phyloP scores from a whole-genome alignment of 2,329 filamentous ascomycete species.

The Arthrobotrys sinensis region DNA sequence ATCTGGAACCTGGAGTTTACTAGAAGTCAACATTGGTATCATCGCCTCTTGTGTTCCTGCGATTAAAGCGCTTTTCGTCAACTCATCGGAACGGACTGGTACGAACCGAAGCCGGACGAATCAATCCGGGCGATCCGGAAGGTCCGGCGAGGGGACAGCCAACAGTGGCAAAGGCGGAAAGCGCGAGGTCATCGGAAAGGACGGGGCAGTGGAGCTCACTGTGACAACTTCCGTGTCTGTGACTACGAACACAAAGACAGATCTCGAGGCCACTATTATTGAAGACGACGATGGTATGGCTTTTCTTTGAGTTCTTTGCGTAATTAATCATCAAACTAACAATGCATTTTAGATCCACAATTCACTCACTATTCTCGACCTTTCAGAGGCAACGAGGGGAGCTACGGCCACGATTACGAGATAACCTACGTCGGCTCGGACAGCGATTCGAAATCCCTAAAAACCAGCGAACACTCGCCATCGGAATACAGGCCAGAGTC shows the following conservation, averaged over 20 bases:
- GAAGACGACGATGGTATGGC: slow-evolving; percentile 57
- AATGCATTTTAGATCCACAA: slow-evolving; percentile 28
- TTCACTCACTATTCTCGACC: slow-evolving; percentile 55
- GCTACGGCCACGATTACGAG: slow-evolving; percentile 54
- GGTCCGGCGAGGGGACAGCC: slow-evolving; percentile 27
- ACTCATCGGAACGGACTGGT: slow-evolving; percentile 30
- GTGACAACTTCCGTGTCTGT: slow-evolving; percentile 57
- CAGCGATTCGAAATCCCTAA: slow-evolving; percentile 55
- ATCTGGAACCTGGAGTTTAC: slow-evolving; percentile 51
- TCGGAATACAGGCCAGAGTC: slow-evolving; percentile 59
- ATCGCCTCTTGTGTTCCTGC: slow-evolving; percentile 58
- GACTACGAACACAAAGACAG: slow-evolving; percentile 52
- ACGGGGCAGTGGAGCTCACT: slow-evolving; percentile 51
- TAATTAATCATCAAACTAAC: background rate
- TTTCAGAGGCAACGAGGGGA: slow-evolving; percentile 39
- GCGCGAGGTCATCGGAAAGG: slow-evolving; percentile 46
- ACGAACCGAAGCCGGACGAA: slow-evolving; percentile 53
- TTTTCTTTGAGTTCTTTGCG: background rate
- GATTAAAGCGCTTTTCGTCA: slow-evolving; percentile 53
- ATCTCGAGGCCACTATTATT: slow-evolving; percentile 56
- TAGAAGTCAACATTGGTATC: slow-evolving; percentile 58
- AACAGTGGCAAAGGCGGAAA: slow-evolving; percentile 42
- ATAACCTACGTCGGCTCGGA: slow-evolving; percentile 53
- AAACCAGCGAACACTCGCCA: slow-evolving; percentile 53
- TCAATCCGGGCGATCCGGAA: slow-evolving; percentile 43